A percentile compares a stretch with the other conserved stretches of the same genome.
Conservation (phyloP, 164 flowering plant species). For the Magnolia sinica region DNA sequence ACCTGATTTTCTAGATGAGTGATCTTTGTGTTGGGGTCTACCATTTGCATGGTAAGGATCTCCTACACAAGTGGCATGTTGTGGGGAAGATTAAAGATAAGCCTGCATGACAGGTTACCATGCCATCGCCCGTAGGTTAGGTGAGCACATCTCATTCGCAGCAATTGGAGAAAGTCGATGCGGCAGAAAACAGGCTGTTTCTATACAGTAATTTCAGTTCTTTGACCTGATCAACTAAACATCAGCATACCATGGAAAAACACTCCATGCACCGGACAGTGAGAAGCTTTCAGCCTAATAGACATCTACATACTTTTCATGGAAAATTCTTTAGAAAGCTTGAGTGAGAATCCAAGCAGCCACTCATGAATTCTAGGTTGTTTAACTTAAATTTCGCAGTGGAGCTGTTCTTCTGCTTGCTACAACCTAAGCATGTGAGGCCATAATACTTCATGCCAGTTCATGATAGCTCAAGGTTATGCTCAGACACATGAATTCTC, state of each 20-base stretch:
- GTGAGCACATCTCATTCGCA: no score
- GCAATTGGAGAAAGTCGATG: background rate
- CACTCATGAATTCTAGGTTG: background rate
- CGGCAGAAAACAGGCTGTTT: background rate
- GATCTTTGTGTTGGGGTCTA: no score
- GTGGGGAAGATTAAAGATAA: no score
- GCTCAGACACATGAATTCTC: background rate
- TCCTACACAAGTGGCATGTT: no score
- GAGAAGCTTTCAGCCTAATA: background rate
- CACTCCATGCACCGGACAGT: background rate
- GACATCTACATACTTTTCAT: background rate
- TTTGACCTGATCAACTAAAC: background rate
- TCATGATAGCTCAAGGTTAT: background rate
- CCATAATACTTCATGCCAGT: background rate
- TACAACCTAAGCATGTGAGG: background rate
- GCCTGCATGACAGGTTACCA: no score
- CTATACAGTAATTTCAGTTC: background rate
- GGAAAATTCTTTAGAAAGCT: background rate
- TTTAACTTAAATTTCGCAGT: background rate
- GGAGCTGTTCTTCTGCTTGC: background rate
- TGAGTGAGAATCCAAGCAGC: background rate
- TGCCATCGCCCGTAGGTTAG: no score
- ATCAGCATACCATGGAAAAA: background rate
- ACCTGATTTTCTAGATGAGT: no score
- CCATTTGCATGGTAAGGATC: no score